Conservation (phyloP, 2,329 filamentous ascomycete species). For the Orbilia ellipsospora region DNA sequence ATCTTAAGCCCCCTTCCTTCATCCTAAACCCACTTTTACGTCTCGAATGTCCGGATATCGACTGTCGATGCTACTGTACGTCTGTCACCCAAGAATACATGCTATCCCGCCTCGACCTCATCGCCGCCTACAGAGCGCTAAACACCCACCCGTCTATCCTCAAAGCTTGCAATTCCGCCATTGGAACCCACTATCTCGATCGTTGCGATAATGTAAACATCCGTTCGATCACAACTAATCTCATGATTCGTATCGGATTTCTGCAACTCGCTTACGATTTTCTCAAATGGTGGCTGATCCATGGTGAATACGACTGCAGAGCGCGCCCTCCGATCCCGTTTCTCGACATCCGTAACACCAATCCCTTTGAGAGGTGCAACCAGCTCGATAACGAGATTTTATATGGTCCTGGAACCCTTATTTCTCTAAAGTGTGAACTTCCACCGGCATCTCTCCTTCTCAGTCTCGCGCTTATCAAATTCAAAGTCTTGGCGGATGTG, state of each 20-base stretch:
- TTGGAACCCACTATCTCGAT: constrained; percentile 16
- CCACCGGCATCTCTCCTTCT: constrained; percentile 5
- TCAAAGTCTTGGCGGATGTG: constrained; percentile 24
- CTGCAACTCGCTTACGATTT: constrained; percentile 35
- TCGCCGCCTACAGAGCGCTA: neutral
- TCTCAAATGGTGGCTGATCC: constrained; percentile 26
- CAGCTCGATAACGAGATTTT: neutral
- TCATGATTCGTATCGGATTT: constrained; percentile 16
- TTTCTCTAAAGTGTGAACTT: neutral
- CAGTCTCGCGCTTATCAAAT: constrained; percentile 22
- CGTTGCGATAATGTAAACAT: constrained; percentile 27
- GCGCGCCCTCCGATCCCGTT: constrained; percentile 10
- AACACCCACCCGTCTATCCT: neutral
- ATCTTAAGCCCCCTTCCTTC: neutral
- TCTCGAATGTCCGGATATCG: neutral
- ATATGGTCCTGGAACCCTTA: neutral
- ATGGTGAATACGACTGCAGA: constrained; percentile 35
- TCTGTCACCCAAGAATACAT: neutral
- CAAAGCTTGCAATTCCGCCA: constrained; percentile 14
- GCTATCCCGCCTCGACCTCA: constrained; percentile 7
- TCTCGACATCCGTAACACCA: constrained; percentile 3
- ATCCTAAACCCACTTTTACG: neutral
- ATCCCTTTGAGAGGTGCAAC: constrained; percentile 17
- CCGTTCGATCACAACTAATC: constrained; percentile 17
- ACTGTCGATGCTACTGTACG: constrained; percentile 12